Evolutionary conservation across 1,284 basidiomycete species (phyloP), one percentile per base, ranked within the genome.

Genomic region (Paramarasmius palmivorus): DNA sequence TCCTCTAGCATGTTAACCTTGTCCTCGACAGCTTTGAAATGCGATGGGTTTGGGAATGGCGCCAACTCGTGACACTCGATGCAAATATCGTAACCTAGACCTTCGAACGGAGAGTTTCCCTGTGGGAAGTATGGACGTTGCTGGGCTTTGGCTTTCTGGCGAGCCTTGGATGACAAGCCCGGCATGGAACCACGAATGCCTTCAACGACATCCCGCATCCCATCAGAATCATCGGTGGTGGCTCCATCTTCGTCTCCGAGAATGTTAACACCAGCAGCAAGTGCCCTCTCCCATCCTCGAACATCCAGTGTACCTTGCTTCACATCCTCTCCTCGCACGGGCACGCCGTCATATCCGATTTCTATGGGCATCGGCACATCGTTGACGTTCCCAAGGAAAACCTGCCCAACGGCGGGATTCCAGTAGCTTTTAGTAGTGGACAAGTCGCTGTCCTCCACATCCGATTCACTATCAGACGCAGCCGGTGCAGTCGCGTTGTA

Each of bases 41-140:
- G 82, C 19, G 79, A 73, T 0, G 75, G 55, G 10, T 77, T 77
- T 2, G 89, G 87, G 68, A 90, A 86, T 12, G 82, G 79, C 7
- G 88, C 87, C 38, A 82, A 72, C 59, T 95, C 92, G 63, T 91
- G 87, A 64, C 90, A 92, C 67, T 94, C 92, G 57, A 95, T 83
- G 68, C 92, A 94, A 37, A 95, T 81, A 60, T 93, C 85, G 63
- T 85, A 94, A 36, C 88, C 86, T 50, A 77, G 72, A 22, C 83
- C 83, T 23, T 72, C 64, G 36, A 68, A 67, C 0, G 90, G 87
- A 59, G 86, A 81, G 63, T 88, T 89, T 22, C 76, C 74, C 17
- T 70, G 63, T 4, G 58, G 59, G 57, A 70, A 79, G 59, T 83
- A 77, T 62, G 87, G 19, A 32, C 9, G n/a, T 8, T 15, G 26